phyloP scores from a whole-genome alignment of 2,329 filamentous ascomycete species.

The Pezicula carpinea region DNA sequence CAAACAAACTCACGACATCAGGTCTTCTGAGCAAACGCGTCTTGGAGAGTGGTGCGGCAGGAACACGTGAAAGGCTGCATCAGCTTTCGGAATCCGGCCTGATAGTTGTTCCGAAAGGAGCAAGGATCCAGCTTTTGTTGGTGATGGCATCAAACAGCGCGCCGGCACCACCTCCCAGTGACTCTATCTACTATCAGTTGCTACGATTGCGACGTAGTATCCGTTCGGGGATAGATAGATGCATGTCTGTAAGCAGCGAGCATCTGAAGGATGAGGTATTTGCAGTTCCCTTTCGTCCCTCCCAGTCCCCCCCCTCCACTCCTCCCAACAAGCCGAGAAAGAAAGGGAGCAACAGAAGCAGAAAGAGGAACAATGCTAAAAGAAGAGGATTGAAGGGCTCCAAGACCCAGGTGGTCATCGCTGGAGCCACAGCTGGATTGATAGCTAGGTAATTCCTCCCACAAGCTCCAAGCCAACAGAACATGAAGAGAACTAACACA shows the following conservation, averaged over 20 bases:
- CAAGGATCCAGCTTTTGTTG: too few species aligned
- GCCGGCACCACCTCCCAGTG: too few species aligned
- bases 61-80: too few species aligned
- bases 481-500: background rate
- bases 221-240: slow-evolving; percentile 24
- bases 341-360: background rate
- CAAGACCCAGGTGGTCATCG: slow-evolving; percentile 58
- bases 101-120: too few species aligned
- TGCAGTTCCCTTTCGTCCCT: background rate
- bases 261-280: slow-evolving; percentile 66
- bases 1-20: too few species aligned
- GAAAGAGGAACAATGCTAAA: background rate
- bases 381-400: slow-evolving; percentile 46
- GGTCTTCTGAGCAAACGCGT: too few species aligned
- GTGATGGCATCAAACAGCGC: too few species aligned
- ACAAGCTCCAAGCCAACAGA: too few species aligned
- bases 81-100: too few species aligned
- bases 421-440: slow-evolving; percentile 72
- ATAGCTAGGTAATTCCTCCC: slow-evolving; percentile 65
- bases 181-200: background rate
- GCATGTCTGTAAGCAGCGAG: slow-evolving; percentile 59
- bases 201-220: background rate
- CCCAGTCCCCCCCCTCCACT: too few species aligned
- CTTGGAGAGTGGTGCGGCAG: too few species aligned
- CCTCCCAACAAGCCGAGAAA: background rate